phyloP scores from a whole-genome alignment of 108 stramenopile genomes.

The Nitzschia sp. region DNA sequence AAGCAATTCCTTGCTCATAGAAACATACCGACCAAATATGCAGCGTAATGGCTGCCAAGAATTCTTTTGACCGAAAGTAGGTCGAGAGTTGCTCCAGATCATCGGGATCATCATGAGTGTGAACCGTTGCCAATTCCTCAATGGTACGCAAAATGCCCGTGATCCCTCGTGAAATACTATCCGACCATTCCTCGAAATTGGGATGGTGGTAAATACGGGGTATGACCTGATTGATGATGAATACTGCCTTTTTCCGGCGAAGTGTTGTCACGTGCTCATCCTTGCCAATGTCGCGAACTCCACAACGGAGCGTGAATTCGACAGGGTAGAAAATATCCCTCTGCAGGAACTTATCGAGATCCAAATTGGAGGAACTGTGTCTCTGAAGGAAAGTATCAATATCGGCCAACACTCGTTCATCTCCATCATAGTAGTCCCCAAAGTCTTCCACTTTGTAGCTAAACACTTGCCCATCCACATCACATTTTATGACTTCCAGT shows the following conservation, averaged over 20 bases:
- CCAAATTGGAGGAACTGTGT: conserved; percentile 8
- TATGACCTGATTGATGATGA: conserved; percentile 15
- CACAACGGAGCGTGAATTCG: conserved; percentile 8
- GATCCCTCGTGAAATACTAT: background rate
- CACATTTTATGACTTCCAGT: conserved; percentile 1
- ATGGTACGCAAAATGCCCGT: conserved; percentile 15
- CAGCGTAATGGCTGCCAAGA: conserved; percentile 25
- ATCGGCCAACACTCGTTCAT: background rate
- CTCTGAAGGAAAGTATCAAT: conserved; percentile 11
- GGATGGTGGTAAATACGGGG: conserved; percentile 16
- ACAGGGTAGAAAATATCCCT: conserved; percentile 6
- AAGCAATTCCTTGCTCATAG: conserved; percentile 28
- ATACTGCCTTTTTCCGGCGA: conserved; percentile 12
- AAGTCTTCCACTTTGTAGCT: conserved; percentile 17
- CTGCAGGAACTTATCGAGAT: background rate
- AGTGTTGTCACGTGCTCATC: conserved; percentile 8
- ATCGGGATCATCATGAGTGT: background rate
- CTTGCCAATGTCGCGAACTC: conserved; percentile 8
- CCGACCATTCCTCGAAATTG: background rate
- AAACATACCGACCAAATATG: conserved; percentile 35
- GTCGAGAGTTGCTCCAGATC: conserved; percentile 17
- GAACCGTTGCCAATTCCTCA: conserved; percentile 6
- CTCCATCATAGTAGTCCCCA: conserved; percentile 14
- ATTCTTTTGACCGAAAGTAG: conserved; percentile 37
- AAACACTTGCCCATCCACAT: background rate